Conservation (phyloP, 768 basidiomycete species). For the Termitomyces sp. region DNA sequence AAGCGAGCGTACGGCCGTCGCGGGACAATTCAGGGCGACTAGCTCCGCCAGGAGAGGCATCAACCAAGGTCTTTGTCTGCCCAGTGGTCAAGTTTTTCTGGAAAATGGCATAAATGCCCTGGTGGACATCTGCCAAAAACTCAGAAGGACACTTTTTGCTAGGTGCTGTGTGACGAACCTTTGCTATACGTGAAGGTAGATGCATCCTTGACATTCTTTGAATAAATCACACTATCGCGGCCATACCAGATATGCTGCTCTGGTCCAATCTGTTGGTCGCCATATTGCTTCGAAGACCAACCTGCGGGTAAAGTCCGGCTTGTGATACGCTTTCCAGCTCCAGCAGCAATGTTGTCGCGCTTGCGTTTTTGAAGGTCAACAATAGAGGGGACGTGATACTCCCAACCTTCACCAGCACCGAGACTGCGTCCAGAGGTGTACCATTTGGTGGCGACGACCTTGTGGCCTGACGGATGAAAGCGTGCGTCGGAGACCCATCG, state of each 20-base stretch:
- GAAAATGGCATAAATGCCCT: constrained; percentile 68
- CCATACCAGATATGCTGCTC: constrained; percentile 64
- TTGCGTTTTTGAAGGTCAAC: constrained; percentile 36
- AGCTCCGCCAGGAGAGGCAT: constrained; percentile 63
- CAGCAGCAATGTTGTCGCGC: constrained; percentile 27
- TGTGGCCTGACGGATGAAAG: constrained; percentile 62
- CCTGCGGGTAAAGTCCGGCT: constrained; percentile 54
- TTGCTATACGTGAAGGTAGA: constrained; percentile 57
- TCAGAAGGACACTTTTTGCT: not conserved
- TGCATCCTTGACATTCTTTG: constrained; percentile 57
- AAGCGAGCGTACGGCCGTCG: constrained; percentile 65
- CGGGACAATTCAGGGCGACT: constrained; percentile 66
- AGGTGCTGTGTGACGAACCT: constrained; percentile 30
- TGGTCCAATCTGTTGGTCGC: constrained; percentile 67
- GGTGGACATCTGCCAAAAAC: constrained; percentile 51
- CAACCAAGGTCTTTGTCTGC: constrained; percentile 45
- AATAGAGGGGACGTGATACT: constrained; percentile 49
- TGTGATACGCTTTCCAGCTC: constrained; percentile 1
- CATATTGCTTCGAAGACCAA: constrained; percentile 56
- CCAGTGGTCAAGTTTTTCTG: constrained; percentile 57
- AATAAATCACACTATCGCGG: constrained; percentile 54
- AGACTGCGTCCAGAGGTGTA: constrained; percentile 60
- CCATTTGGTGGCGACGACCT: constrained; percentile 74
- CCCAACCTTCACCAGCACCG: constrained; percentile 73
- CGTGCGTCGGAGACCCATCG: constrained; percentile 66